phyloP scores from a whole-genome alignment of 176 grass and related monocot genomes.

The Echinochloa phyllopogon region DNA sequence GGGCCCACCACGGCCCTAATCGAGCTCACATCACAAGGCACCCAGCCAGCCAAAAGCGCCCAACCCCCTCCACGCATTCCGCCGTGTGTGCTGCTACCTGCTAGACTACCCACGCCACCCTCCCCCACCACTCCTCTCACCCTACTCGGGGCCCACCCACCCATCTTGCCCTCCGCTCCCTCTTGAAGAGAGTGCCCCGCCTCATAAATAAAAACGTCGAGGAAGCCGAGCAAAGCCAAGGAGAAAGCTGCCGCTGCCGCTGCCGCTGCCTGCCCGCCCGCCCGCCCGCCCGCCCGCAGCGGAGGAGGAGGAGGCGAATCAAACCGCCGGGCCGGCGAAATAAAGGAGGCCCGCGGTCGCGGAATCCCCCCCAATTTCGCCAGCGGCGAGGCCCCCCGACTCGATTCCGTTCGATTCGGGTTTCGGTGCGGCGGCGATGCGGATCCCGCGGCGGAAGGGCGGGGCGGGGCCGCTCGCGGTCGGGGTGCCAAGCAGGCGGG shows the following conservation, averaged over 20 bases:
- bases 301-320: conserved; percentile 8
- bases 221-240: neutral
- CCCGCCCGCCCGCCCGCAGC: too few species aligned
- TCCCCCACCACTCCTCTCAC: neutral
- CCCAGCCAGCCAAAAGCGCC: neutral
- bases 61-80: conserved; percentile 3
- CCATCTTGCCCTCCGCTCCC: neutral
- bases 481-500: conserved; percentile 48
- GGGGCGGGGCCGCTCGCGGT: conserved; percentile 14
- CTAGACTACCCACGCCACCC: neutral
- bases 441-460: conserved; percentile 56
- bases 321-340: neutral
- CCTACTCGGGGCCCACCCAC: neutral
- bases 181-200: conserved; percentile 17
- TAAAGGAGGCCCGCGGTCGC: neutral
- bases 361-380: neutral
- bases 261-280: neutral
- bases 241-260: conserved; percentile 1
- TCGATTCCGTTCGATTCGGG: neutral
- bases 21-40: neutral
- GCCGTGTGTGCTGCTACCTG: neutral
- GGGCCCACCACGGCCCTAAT: neutral
- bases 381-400: neutral
- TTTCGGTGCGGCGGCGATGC: conserved; percentile 28
- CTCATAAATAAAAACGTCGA: conserved; percentile 38